Conservation (phyloP, 2,329 filamentous ascomycete species). For the Cladosporium velox region DNA sequence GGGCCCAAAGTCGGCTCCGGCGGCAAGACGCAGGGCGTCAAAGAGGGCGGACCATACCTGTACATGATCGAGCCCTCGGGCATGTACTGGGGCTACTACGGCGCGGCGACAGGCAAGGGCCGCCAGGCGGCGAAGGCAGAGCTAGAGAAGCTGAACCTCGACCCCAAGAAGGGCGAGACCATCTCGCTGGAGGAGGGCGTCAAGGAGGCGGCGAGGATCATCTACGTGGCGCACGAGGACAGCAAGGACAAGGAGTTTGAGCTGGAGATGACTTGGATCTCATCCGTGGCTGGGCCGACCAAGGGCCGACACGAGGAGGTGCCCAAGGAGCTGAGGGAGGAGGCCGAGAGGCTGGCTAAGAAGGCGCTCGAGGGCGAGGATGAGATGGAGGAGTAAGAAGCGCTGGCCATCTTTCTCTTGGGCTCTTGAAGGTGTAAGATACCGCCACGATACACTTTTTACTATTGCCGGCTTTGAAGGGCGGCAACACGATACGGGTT, state of each 20-base stretch:
- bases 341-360: constrained; percentile 91
- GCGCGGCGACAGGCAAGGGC: constrained; percentile 94
- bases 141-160: constrained; percentile 92
- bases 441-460: constrained; percentile 20
- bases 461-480: background rate
- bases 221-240: constrained; percentile 96
- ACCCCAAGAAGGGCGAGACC: constrained; percentile 60
- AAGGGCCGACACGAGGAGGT: constrained; percentile 93
- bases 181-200: constrained; percentile 84
- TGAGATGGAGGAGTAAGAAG: constrained; percentile 81
- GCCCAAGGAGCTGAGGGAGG: constrained; percentile 83
- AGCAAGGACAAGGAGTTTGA: constrained; percentile 99
- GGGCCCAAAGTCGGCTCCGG: constrained; percentile 79
- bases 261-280: constrained; percentile 99
- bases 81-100: constrained; percentile 98
- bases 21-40: constrained; percentile 73
- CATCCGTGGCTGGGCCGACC: constrained; percentile 77
- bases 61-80: constrained; percentile 99
- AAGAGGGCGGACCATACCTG: constrained; percentile 84
- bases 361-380: constrained; percentile 85
- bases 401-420: background rate
- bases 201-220: constrained; percentile 95
- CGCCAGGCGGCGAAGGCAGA: constrained; percentile 96
- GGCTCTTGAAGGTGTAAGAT: constrained; percentile 21
- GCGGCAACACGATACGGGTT: constrained; percentile 12